Evolutionary conservation across 75 land plant species (phyloP).

Genomic region (Pseudotsuga menziesii): DNA sequence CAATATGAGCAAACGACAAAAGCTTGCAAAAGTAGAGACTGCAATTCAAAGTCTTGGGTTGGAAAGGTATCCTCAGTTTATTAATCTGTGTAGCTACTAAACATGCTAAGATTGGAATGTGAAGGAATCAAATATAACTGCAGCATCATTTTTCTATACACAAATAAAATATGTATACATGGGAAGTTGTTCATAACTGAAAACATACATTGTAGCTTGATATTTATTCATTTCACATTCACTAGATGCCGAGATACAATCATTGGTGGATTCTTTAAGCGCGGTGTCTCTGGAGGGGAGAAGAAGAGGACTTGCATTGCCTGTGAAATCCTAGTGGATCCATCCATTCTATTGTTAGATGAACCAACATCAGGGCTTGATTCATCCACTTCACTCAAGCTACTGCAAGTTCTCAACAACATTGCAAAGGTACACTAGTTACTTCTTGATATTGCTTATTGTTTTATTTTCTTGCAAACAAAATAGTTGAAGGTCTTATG

Average conservation of each 20-base stretch:
- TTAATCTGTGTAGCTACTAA: neutral
- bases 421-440: slow-evolving; percentile 24
- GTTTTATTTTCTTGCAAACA: slow-evolving; percentile 22
- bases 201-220: neutral
- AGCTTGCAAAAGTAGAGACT: slow-evolving; percentile 20
- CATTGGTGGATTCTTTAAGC: slow-evolving; percentile 39
- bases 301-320: slow-evolving; percentile 46
- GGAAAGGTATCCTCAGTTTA: slow-evolving; percentile 18
- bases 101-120: neutral
- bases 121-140: too few species aligned
- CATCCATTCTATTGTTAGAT: slow-evolving; percentile 41
- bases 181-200: too few species aligned
- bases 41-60: slow-evolving; percentile 30
- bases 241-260: slow-evolving; percentile 26
- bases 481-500: neutral
- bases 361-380: slow-evolving; percentile 45
- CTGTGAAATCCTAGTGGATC: slow-evolving; percentile 42
- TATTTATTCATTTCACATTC: slow-evolving; percentile 14
- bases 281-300: slow-evolving; percentile 50
- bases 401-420: slow-evolving; percentile 23
- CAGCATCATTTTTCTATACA: too few species aligned
- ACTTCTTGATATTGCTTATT: slow-evolving; percentile 8
- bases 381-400: slow-evolving; percentile 39
- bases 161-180: too few species aligned
- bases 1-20: slow-evolving; percentile 19